Base-by-base conservation (phyloP, 768 basidiomycete species). In the Tylopilus subfusipes region DNA sequence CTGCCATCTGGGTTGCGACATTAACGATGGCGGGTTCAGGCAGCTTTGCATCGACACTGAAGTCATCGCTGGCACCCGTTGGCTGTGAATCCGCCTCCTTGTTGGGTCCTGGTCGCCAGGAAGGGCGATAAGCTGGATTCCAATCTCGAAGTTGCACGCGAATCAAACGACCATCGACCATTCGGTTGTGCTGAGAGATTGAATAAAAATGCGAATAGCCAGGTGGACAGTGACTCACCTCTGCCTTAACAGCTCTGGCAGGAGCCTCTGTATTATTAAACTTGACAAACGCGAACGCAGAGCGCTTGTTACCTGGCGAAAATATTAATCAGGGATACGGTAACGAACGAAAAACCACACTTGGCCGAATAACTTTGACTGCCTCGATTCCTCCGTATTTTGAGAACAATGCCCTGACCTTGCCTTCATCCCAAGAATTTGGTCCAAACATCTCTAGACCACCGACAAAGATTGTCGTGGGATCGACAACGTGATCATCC, bases 221-320 rank as follows among this genome's bases (percentile, higher is more conserved):
- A 51, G 42, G 25, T 16, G 21, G 33, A 25, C 21, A 57, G 63
- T 24, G 21, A 33, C 53, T 21, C 49, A 88, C 90, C 76, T 90
- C 83, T 67, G 80, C 80, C 27, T 68, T 69, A 21, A 90, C 78
- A 5, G 90, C 90, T 52, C 76, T 79, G n/a, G 78, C 75, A n/a
- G 88, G 81, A 30, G 82, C 75, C 10, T 85, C 82, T 3, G 76
- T 75, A 53, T 83, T 81, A 55, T 80, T 75, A 65, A 85, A 92
- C 65, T 79, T 86, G 54, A 92, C 80, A 62, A 92, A 90, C 2
- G 90, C 90, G 64, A 90, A 92, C 3, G 82, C 88, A n/a, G 83
- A 77, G 58, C 76, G 78, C 42, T 82, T 81, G 58, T 81, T 82
- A 31, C 72, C 88, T 90, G 53, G 9, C 18, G 30, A 40, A 44